A percentile compares a stretch with the other conserved stretches of the same genome.
Conservation (phyloP, 2,329 filamentous ascomycete species). For the Fusarium nygamai region DNA sequence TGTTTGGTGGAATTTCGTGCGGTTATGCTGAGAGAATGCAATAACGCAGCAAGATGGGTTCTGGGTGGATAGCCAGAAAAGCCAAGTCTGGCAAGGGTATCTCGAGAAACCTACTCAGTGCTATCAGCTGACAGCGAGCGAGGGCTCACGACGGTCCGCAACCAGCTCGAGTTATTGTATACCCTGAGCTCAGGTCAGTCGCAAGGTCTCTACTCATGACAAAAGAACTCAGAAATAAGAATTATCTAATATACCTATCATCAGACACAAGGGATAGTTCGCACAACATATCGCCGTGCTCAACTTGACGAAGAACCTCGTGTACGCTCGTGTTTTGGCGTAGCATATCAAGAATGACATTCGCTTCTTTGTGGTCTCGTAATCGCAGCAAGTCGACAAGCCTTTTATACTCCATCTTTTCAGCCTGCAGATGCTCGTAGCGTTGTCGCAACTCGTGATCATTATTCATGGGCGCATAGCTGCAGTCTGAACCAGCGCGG, state of each 20-base stretch:
- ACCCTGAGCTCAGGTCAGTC: not conserved
- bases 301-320: slow-evolving; percentile 3
- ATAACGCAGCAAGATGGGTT: not conserved
- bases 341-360: slow-evolving; percentile 1
- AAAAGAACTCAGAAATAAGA: too few relatives aligned
- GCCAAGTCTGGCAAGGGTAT: not conserved
- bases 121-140: not conserved
- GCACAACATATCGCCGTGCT: slow-evolving; percentile 20
- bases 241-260: not conserved
- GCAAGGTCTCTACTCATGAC: not conserved
- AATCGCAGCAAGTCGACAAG: not conserved
- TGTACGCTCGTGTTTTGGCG: not conserved
- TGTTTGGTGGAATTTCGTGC: not conserved
- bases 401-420: not conserved
- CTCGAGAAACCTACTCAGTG: not conserved
- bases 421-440: not conserved
- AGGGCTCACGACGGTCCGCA: too few relatives aligned
- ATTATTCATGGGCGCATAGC: not conserved
- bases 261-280: not conserved
- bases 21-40: not conserved
- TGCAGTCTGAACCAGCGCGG: not conserved
- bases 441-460: not conserved
- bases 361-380: not conserved
- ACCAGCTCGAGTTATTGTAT: not conserved
- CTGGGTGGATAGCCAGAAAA: too few relatives aligned